These are phyloP conservation scores for Didymella sp. DNA, from an alignment of 2,329 filamentous ascomycete species.

Conservation along the genomic window DNA sequence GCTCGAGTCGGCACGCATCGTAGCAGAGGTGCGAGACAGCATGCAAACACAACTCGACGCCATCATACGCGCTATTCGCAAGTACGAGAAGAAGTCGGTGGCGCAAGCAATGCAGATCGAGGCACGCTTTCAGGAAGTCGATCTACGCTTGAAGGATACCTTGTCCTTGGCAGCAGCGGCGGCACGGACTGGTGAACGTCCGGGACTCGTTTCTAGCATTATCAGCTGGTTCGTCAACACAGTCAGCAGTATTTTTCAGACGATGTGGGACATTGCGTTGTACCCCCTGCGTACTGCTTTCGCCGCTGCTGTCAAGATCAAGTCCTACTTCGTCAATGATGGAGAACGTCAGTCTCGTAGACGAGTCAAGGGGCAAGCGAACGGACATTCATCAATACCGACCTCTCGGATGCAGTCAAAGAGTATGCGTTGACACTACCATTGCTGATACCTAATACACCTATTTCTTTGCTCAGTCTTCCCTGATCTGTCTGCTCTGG, in stretches of 20 bases:
- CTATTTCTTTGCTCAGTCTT: neutral
- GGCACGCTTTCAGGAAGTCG: conserved; percentile 73
- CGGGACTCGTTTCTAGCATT: conserved; percentile 40
- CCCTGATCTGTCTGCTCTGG: neutral
- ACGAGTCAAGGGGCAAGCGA: conserved; percentile 32
- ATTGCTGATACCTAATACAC: conserved; percentile 20
- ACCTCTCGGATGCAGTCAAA: conserved; percentile 42
- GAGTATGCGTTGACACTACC: conserved; percentile 27
- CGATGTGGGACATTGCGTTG: conserved; percentile 36
- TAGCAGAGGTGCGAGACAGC: conserved; percentile 65
- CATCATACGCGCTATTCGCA: conserved; percentile 83
- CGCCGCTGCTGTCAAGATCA: conserved; percentile 22
- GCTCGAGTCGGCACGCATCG: conserved; percentile 51
- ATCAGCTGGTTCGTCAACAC: conserved; percentile 39
- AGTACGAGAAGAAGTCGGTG: conserved; percentile 88
- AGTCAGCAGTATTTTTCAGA: conserved; percentile 32
- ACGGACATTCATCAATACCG: conserved; percentile 33
- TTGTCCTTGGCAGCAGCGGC: conserved; percentile 80
- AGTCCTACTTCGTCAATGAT: conserved; percentile 32
- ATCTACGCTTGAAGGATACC: conserved; percentile 75
- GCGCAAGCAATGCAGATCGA: conserved; percentile 79
- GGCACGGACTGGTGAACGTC: conserved; percentile 46
- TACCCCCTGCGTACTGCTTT: conserved; percentile 40
- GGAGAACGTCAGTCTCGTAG: conserved; percentile 35
- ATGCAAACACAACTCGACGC: conserved; percentile 86